Evolutionary conservation across 148 eudicot genomes (phyloP), one percentile per base, ranked within the genome.

Genomic region (Spergularia marina): DNA sequence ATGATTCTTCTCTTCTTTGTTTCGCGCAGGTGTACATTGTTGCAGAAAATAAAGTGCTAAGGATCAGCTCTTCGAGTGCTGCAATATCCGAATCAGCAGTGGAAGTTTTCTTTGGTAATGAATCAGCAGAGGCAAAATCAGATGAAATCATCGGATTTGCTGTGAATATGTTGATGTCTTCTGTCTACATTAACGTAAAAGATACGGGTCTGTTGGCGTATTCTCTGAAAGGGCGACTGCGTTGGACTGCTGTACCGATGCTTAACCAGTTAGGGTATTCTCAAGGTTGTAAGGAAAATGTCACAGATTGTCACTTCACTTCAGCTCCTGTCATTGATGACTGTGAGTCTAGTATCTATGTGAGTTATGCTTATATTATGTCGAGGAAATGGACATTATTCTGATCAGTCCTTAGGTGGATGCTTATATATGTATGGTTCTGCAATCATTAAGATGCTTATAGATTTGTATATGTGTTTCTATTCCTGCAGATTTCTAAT

Each of bases 291-390:
- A 78, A 81, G 77, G 87, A 83, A 64, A 89, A 89, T 70, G 72
- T 83, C 62, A 81, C 87, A 18, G 89, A 85, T 58, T 96, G 99
- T 77, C 84, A 82, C 72, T 92, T 96, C 68, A 68, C 75, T 64
- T 91, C 98, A 17, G 44, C 55, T 20, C 97, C 96, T 7, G 87
- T 91, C 41, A 79, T 91, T 72, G 98, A 96, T 82, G 87, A 85
- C 49, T 96, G 99, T 70, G 98, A 96, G 77, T 87, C 89, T 71
- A 92, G 89, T 86, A 77, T 95, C 30, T 95, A 92, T 80, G 99
- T 94, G 84, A 85, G 94, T 30, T 80, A 52, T 64, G 5, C 44
- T 58, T 53, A 58, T 64, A 5, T 44, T 9, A 6, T 44, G 49
- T 6, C 49, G 49, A 44, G 10, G 49, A 44, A 44, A 44, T 44